phyloP scores from a whole-genome alignment of 176 grass and related monocot genomes.

The Dactylis glomerata region DNA sequence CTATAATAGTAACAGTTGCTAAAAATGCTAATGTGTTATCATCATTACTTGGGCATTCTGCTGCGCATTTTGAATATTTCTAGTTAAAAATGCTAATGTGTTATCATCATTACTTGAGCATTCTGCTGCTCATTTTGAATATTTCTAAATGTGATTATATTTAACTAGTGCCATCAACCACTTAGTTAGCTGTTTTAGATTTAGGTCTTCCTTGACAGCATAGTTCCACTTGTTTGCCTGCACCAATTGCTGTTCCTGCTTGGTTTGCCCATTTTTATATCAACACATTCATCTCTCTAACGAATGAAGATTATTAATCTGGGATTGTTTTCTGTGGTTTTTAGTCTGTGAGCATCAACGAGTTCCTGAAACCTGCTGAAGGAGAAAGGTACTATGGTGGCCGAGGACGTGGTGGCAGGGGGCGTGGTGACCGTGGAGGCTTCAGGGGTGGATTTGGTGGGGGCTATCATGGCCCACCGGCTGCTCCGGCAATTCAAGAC shows the following conservation, averaged over 20 bases:
- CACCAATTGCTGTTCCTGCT: not conserved
- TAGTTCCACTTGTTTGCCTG: no score
- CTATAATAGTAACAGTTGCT: not conserved
- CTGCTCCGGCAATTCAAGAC: constrained; percentile 68
- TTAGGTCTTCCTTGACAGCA: no score
- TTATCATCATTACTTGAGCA: no score
- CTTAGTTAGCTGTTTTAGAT: no score
- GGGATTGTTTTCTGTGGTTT: not conserved
- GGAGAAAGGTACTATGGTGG: constrained; percentile 62
- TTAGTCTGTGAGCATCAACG: constrained; percentile 73
- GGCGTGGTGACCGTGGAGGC: constrained; percentile 50
- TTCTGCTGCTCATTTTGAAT: no score
- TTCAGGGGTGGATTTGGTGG: constrained; percentile 48
- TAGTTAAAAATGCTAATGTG: no score
- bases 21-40: no score
- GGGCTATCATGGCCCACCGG: not conserved
- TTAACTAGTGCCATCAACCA: no score
- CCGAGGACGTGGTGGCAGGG: constrained; percentile 63
- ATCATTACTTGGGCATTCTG: not conserved
- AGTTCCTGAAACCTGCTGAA: constrained; percentile 84
- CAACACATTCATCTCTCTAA: not conserved
- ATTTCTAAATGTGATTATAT: no score
- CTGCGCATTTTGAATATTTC: not conserved
- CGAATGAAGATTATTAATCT: not conserved
- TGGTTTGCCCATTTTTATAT: not conserved